Conservation (phyloP, 805 yeast genomes). For the Blastobotrys peoriensis region DNA sequence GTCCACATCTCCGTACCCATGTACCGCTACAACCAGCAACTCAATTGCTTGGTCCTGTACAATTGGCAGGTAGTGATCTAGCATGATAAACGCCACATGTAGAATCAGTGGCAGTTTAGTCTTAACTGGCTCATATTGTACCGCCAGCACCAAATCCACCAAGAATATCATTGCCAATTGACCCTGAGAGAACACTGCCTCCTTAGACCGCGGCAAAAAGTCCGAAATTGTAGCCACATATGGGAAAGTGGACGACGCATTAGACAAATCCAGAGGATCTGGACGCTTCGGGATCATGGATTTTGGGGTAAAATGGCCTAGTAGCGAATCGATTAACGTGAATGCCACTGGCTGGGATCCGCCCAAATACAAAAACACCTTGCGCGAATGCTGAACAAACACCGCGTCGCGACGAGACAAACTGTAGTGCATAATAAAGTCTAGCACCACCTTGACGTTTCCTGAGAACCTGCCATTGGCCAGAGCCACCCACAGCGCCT, state of each 20-base stretch:
- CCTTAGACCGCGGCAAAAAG: constrained; percentile 52
- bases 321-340: constrained; percentile 51
- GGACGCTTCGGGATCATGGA: constrained; percentile 76
- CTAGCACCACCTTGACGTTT: constrained; percentile 69
- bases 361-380: constrained; percentile 66
- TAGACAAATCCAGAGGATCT: constrained; percentile 29
- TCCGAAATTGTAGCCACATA: constrained; percentile 69
- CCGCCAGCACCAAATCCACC: constrained; percentile 69
- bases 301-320: constrained; percentile 71
- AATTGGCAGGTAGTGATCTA: constrained; percentile 80
- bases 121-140: constrained; percentile 51
- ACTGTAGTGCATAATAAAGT: constrained; percentile 62
- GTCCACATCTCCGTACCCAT: constrained; percentile 41
- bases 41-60: constrained; percentile 83
- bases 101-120: constrained; percentile 63
- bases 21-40: constrained; percentile 65
- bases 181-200: constrained; percentile 76
- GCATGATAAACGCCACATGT: constrained; percentile 70
- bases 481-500: constrained; percentile 93
- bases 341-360: constrained; percentile 43
- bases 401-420: constrained; percentile 62
- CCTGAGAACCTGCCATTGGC: constrained; percentile 62
- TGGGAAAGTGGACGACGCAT: constrained; percentile 45
- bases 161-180: constrained; percentile 81
- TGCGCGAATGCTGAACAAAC: constrained; percentile 74